Base-by-base conservation (phyloP, 768 basidiomycete genomes). In the Lactarius psammicola region DNA sequence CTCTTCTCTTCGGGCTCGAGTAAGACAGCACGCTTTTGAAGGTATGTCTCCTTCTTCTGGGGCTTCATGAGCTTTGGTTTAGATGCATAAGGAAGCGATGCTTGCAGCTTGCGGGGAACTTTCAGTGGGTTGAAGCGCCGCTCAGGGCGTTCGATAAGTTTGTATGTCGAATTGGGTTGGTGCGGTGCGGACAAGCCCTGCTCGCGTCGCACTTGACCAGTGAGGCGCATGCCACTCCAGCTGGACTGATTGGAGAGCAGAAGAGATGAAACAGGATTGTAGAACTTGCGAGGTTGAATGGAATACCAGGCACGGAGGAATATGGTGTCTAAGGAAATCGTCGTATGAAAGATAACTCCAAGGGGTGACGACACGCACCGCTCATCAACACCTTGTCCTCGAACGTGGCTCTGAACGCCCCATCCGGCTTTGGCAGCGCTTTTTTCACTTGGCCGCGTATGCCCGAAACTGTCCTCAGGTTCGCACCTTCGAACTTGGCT, bases 401-500 rank as follows among this genome's bases (percentile, higher is more conserved):
- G 76, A 98, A 99, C 15, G 95, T 95, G 3, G 96, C 97, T 68
- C 97, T 83, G 82, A 92, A 98, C 5, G 92, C 87, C 10, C 97
- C 97, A 64, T 97, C 95, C 2, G 97, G 95, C 73, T 95, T 98
- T n/a, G 87, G 79, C 34, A 98, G 78, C 13, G 92, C 95, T 76
- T 96, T 98, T 80, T 99, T 99, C 59, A 99, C 86, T 76, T 98
- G 96, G 4, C 97, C 97, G 54, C 97, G 80, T 63, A 99, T 92
- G 13, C 97, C 97, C 7, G 93, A 95, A 8, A 98, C 97, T 0
- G 96, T 98, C 65, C 88, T 82, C 63, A 99, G 86, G 74, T 90
- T 94, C n/a, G 97, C 97, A 20, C 97, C 97, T 76, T 99, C 97
- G 71, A 99, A 98, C 76, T 97, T 98, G 63, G 95, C 95, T 15